A percentile compares a stretch with the other conserved stretches of the same genome.
Evolutionary conservation across 805 yeast genomes (phyloP).

Genomic region (Kluyveromyces dobzhanskii): DNA sequence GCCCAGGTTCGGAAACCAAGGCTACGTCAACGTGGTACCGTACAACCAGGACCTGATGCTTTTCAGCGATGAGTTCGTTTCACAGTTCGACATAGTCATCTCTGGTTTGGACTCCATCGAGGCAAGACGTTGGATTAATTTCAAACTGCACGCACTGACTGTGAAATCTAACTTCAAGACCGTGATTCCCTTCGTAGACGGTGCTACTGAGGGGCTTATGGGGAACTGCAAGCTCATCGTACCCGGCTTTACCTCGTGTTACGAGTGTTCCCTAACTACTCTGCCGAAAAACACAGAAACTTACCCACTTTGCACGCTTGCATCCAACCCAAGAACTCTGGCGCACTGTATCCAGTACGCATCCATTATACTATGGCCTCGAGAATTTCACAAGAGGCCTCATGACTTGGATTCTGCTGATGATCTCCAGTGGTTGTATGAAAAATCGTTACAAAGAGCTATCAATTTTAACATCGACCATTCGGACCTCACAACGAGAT

Average conservation of each 20-base stretch:
- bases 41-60: slow-evolving; percentile 60
- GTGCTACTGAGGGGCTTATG: slow-evolving; percentile 91
- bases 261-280: slow-evolving; percentile 82
- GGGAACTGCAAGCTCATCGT: slow-evolving; percentile 86
- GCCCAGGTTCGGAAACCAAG: slow-evolving; percentile 16
- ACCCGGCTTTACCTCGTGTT: slow-evolving; percentile 82
- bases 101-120: slow-evolving; percentile 88
- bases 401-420: slow-evolving; percentile 64
- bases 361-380: slow-evolving; percentile 65
- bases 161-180: slow-evolving; percentile 40
- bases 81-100: slow-evolving; percentile 60
- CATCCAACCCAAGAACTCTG: slow-evolving; percentile 87
- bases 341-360: slow-evolving; percentile 96
- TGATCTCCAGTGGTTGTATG: slow-evolving; percentile 57
- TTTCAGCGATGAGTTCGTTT: slow-evolving; percentile 52
- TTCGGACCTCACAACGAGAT: slow-evolving; percentile 58
- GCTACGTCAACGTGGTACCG: slow-evolving; percentile 42
- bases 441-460: slow-evolving; percentile 52
- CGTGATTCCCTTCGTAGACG: slow-evolving; percentile 71
- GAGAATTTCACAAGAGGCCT: slow-evolving; percentile 31
- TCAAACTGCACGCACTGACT: slow-evolving; percentile 55
- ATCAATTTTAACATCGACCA: slow-evolving; percentile 48
- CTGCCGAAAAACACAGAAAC: slow-evolving; percentile 51
- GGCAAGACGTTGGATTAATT: slow-evolving; percentile 87
- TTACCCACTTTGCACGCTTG: slow-evolving; percentile 88